phyloP scores from a whole-genome alignment of 108 stramenopile genomes.

The Mediolabrus comicus region DNA sequence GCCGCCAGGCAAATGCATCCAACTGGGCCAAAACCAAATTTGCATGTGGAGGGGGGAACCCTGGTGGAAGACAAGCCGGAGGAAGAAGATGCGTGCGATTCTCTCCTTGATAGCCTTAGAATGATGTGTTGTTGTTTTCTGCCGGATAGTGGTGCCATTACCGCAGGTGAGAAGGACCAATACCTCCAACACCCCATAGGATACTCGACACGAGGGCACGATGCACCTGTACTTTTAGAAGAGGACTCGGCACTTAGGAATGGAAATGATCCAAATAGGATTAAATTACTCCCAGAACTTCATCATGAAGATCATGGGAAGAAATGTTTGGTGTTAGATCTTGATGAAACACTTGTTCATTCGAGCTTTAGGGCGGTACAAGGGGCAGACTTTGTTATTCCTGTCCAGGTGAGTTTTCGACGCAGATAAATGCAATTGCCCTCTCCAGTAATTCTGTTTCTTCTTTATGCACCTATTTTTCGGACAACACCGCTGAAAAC shows the following conservation, averaged over 20 bases:
- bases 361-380: slow-evolving; percentile 95
- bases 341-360: slow-evolving; percentile 99
- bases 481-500: neutral
- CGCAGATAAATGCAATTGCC: neutral
- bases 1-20: slow-evolving; percentile 60
- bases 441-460: neutral
- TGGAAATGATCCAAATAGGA: slow-evolving; percentile 36
- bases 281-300: slow-evolving; percentile 56
- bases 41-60: slow-evolving; percentile 49
- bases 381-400: slow-evolving; percentile 97
- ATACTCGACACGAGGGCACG: slow-evolving; percentile 45
- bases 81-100: slow-evolving; percentile 64
- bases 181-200: slow-evolving; percentile 16
- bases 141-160: slow-evolving; percentile 41
- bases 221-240: slow-evolving; percentile 32
- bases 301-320: slow-evolving; percentile 78
- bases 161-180: slow-evolving; percentile 3
- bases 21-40: slow-evolving; percentile 47
- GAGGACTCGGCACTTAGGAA: slow-evolving; percentile 45
- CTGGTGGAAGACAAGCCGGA: slow-evolving; percentile 41
- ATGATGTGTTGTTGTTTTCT: slow-evolving; percentile 87
- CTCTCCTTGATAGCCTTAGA: slow-evolving; percentile 73
- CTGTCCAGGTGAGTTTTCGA: slow-evolving; percentile 83
- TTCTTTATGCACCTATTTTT: no score
- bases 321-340: slow-evolving; percentile 94